Conservation (phyloP, 1,284 basidiomycete species). For the Malassezia equina region DNA sequence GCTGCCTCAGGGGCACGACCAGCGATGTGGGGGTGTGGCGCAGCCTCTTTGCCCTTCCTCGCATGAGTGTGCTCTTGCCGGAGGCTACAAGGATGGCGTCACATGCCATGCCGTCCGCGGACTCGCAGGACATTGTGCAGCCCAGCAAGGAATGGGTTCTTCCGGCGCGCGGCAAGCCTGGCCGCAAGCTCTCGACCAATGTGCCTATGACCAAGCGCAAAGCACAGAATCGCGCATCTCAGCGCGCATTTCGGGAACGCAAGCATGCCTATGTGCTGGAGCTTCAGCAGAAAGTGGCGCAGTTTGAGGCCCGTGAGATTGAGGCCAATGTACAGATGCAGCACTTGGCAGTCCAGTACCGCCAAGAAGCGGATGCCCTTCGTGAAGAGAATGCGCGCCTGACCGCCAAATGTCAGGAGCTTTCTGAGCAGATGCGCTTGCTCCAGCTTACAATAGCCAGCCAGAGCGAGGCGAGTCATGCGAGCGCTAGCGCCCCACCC, state of each 20-base stretch:
- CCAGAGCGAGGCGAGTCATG: not conserved
- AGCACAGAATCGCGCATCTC: conserved; percentile 39
- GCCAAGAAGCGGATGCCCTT: conserved; percentile 29
- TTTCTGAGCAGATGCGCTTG: conserved; percentile 16
- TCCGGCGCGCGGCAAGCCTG: conserved; percentile 43
- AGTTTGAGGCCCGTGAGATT: conserved; percentile 36
- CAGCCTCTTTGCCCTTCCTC: not conserved
- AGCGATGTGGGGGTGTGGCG: not conserved
- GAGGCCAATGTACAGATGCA: conserved; percentile 41
- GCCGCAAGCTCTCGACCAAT: conserved; percentile 41
- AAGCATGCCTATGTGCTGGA: conserved; percentile 36
- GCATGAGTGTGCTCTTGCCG: not conserved
- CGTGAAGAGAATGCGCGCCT: conserved; percentile 22
- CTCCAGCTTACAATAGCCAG: not conserved
- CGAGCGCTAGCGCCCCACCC: not conserved
- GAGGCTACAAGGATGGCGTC: not conserved
- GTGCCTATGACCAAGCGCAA: conserved; percentile 46
- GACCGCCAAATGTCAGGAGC: conserved; percentile 20
- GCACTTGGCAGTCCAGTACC: conserved; percentile 31
- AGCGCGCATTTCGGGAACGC: conserved; percentile 39
- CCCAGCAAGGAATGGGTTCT: conserved; percentile 44
- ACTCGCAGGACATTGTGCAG: conserved; percentile 20
- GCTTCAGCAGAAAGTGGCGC: conserved; percentile 30
- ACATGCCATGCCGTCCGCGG: not conserved
- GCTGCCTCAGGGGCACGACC: not conserved